These are phyloP conservation scores for Coniferiporia sulphurascens DNA, from an alignment of 1,284 basidiomycete genomes.

Conservation along the genomic window DNA sequence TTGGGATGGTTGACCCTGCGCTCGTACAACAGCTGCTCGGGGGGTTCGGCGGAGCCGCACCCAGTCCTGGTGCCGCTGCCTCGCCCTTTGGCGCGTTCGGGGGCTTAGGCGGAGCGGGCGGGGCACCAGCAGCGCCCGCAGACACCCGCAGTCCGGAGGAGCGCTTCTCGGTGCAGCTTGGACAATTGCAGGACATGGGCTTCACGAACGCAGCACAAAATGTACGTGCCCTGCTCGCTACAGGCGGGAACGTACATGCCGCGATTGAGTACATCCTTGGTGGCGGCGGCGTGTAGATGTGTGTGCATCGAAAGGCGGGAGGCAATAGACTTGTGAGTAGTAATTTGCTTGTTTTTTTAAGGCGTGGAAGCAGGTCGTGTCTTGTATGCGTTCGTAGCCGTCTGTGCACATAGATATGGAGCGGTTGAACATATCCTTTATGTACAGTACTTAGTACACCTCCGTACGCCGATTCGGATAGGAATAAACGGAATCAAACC, in stretches of 20 bases:
- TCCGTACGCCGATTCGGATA: too few relatives aligned
- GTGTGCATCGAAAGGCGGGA: background rate
- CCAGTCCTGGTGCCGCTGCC: conserved; percentile 18
- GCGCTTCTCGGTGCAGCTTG: conserved; percentile 81
- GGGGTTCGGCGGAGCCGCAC: conserved; percentile 25
- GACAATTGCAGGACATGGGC: conserved; percentile 87
- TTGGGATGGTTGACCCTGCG: conserved; percentile 24
- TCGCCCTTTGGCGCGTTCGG: conserved; percentile 13
- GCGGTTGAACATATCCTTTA: too few relatives aligned
- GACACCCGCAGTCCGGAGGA: conserved; percentile 81
- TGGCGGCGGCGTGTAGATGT: conserved; percentile 58
- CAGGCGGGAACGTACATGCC: conserved; percentile 83
- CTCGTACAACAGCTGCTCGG: conserved; percentile 28
- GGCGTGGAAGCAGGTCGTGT: too few relatives aligned
- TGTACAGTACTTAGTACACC: too few relatives aligned
- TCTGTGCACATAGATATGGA: too few relatives aligned
- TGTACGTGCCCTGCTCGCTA: conserved; percentile 81
- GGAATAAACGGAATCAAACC: too few relatives aligned
- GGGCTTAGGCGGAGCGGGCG: conserved; percentile 23
- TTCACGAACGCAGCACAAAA: conserved; percentile 84
- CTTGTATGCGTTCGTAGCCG: too few relatives aligned
- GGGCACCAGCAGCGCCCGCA: conserved; percentile 39
- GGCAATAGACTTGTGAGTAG: background rate
- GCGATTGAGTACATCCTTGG: conserved; percentile 88
- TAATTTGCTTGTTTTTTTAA: background rate